phyloP scores from a whole-genome alignment of 1,284 basidiomycete species.

The Papiliotrema laurentii region DNA sequence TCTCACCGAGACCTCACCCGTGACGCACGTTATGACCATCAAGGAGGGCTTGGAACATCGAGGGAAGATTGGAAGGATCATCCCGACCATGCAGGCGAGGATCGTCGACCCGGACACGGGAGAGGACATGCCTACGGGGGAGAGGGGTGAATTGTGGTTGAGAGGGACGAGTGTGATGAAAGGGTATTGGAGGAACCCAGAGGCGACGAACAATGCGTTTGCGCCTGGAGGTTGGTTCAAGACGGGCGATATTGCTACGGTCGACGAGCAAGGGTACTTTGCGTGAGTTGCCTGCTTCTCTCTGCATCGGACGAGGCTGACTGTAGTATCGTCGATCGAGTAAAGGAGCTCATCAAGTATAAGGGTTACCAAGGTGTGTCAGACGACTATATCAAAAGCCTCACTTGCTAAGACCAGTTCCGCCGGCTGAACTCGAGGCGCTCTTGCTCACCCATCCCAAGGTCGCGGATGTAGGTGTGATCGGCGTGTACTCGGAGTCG shows the following conservation, averaged over 20 bases:
- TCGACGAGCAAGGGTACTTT: constrained; percentile 59
- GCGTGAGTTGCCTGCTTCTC: constrained; percentile 14
- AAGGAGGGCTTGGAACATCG: constrained; percentile 33
- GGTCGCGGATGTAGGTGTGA: constrained; percentile 67
- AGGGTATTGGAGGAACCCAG: constrained; percentile 60
- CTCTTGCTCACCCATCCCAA: constrained; percentile 67
- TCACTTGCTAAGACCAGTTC: constrained; percentile 52
- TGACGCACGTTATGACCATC: constrained; percentile 41
- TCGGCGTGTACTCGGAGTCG: constrained; percentile 59
- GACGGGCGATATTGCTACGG: constrained; percentile 69
- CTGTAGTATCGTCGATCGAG: constrained; percentile 47
- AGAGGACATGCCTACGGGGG: constrained; percentile 50
- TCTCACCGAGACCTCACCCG: constrained; percentile 52
- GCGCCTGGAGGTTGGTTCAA: constrained; percentile 70
- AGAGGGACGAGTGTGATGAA: constrained; percentile 76
- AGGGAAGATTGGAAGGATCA: constrained; percentile 65
- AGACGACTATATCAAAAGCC: neutral
- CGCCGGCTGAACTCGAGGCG: constrained; percentile 75
- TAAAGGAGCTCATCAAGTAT: constrained; percentile 81
- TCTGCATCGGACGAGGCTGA: neutral
- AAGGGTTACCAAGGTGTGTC: constrained; percentile 45
- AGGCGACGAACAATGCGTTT: constrained; percentile 63
- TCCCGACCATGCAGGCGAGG: constrained; percentile 73
- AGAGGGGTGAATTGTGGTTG: constrained; percentile 75
- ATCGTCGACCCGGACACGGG: constrained; percentile 54